These are phyloP conservation scores for Trametes sanguinea DNA, from an alignment of 768 basidiomycete genomes.

Conservation along the genomic window DNA sequence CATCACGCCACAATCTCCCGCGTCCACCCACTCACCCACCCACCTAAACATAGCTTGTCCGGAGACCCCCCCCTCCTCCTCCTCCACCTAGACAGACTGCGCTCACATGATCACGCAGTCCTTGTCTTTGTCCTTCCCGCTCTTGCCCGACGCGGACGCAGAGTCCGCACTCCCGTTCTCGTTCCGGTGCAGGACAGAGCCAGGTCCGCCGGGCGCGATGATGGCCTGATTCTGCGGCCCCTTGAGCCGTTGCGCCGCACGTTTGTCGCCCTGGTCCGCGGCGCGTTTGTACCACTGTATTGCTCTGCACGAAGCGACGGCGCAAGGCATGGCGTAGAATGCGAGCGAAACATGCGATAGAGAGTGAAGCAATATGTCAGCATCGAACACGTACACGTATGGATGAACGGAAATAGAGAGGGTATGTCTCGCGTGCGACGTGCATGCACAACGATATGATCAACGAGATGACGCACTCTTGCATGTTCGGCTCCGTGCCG, in stretches of 20 bases:
- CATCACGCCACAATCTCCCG: background rate
- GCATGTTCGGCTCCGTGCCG: constrained; percentile 65
- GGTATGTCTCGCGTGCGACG: background rate
- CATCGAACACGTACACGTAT: background rate
- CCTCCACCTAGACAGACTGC: background rate
- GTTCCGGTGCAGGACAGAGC: constrained; percentile 61
- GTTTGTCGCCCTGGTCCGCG: constrained; percentile 91
- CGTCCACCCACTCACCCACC: background rate
- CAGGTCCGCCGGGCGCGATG: constrained; percentile 59
- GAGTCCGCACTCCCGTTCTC: constrained; percentile 41
- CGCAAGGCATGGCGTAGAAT: background rate
- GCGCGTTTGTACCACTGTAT: constrained; percentile 85
- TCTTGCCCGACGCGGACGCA: constrained; percentile 42
- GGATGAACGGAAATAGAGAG: background rate
- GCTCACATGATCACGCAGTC: constrained; percentile 86
- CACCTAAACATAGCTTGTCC: too few relatives aligned
- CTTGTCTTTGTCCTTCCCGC: constrained; percentile 77
- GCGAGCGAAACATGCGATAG: background rate
- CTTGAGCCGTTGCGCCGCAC: constrained; percentile 82
- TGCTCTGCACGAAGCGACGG: constrained; percentile 47
- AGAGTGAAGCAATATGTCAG: constrained; percentile 12
- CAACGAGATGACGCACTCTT: constrained; percentile 54
- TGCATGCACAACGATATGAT: constrained; percentile 4
- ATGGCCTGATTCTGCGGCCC: constrained; percentile 55
- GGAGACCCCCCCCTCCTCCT: background rate